Evolutionary conservation across 1,284 basidiomycete species (phyloP).

Genomic region (Puccinia horiana): DNA sequence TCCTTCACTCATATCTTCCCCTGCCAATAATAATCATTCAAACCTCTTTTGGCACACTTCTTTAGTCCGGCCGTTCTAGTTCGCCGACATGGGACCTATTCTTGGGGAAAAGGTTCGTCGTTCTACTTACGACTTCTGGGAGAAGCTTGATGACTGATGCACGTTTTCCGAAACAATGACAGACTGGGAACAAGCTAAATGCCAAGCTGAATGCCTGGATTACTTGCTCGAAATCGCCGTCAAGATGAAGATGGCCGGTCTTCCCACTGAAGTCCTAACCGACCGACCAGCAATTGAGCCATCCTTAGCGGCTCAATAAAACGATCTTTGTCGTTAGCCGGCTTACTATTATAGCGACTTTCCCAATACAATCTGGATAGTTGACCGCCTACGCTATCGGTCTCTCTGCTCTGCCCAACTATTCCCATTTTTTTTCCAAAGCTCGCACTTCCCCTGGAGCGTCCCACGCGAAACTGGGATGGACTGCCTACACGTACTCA

Average conservation of each 20-base stretch:
- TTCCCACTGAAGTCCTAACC: slow-evolving; percentile 46
- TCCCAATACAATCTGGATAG: neutral
- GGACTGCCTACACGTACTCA: neutral
- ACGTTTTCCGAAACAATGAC: slow-evolving; percentile 56
- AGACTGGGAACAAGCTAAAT: slow-evolving; percentile 84
- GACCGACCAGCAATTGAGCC: slow-evolving; percentile 22
- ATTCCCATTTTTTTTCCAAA: neutral
- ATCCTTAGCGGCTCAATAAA: slow-evolving; percentile 15
- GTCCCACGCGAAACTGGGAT: neutral
- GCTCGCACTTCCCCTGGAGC: neutral
- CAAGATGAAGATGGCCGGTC: slow-evolving; percentile 65
- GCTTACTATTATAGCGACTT: neutral
- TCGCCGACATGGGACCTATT: slow-evolving; percentile 76
- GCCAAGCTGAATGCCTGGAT: slow-evolving; percentile 79
- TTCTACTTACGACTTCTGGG: too few relatives aligned
- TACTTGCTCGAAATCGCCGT: slow-evolving; percentile 82
- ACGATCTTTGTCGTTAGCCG: neutral
- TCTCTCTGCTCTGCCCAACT: neutral
- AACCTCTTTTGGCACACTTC: neutral
- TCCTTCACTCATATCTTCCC: neutral
- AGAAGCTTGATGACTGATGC: neutral
- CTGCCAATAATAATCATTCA: neutral
- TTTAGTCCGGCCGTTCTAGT: slow-evolving; percentile 70
- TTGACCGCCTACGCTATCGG: neutral
- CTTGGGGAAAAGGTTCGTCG: slow-evolving; percentile 68